phyloP scores from a whole-genome alignment of 78 protist species.

The Parvularia atlantis region DNA sequence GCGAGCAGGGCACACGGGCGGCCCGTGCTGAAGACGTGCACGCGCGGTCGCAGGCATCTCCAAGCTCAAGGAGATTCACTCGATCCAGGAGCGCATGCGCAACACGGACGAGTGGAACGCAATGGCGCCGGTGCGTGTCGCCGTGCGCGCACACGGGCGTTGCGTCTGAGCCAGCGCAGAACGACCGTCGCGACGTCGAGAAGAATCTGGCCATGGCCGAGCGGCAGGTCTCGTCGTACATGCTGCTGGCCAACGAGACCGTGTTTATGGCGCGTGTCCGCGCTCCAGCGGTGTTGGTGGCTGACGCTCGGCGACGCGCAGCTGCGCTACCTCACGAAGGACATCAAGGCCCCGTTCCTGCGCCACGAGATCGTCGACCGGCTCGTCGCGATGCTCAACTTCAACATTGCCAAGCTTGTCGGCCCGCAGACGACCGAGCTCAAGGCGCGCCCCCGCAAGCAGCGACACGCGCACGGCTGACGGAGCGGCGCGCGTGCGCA shows the following conservation, averaged over 20 bases:
- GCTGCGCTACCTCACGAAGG: too few relatives aligned
- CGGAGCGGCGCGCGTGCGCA: too few relatives aligned
- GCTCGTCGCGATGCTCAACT: conserved; percentile 44
- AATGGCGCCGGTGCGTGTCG: too few relatives aligned
- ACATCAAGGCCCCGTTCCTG: neutral
- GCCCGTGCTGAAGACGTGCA: too few relatives aligned
- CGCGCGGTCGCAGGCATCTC: too few relatives aligned
- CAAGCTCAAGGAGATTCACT: too few relatives aligned
- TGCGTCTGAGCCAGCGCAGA: too few relatives aligned
- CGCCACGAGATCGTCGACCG: conserved; percentile 2
- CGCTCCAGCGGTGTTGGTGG: too few relatives aligned
- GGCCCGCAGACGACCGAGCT: conserved; percentile 49
- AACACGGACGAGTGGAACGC: conserved; percentile 8
- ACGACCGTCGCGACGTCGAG: neutral
- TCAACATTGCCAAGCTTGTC: conserved; percentile 19
- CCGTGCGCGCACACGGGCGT: too few relatives aligned
- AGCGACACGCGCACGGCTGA: neutral
- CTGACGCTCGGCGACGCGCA: too few relatives aligned
- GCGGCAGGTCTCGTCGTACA: neutral
- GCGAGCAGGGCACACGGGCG: too few relatives aligned
- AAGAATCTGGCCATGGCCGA: neutral
- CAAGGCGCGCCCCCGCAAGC: neutral
- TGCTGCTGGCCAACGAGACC: conserved; percentile 28
- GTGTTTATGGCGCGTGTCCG: conserved; percentile 27
- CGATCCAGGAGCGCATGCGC: conserved; percentile 20